Percentiles rank a stretch among this genome's conserved stretches.
Evolutionary conservation across 2,329 filamentous ascomycete genomes (phyloP).

Genomic region (Colletotrichum coccodes): DNA sequence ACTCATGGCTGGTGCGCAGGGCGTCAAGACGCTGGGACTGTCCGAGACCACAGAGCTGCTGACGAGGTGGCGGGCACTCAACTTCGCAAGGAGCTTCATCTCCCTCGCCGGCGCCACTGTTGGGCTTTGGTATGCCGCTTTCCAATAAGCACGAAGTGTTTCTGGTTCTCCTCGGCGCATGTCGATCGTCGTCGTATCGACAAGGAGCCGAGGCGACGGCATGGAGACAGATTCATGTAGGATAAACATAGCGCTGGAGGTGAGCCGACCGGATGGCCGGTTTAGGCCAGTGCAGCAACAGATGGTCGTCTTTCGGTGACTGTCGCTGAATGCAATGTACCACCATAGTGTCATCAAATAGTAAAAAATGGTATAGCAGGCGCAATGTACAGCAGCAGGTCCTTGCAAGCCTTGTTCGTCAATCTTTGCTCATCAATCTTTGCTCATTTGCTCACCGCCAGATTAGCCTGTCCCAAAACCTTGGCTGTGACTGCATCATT

Average conservation of each 20-base stretch:
- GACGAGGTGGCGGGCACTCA: constrained; percentile 31
- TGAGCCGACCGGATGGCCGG: neutral
- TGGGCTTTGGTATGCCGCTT: constrained; percentile 23
- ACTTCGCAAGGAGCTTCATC: constrained; percentile 23
- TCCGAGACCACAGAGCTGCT: constrained; percentile 26
- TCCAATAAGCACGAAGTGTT: neutral
- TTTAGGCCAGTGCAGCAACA: constrained; percentile 1
- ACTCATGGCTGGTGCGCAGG: constrained; percentile 38
- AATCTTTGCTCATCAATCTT: constrained; percentile 8
- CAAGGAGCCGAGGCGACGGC: constrained; percentile 1
- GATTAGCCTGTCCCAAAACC: constrained; percentile 10
- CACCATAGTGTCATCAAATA: neutral
- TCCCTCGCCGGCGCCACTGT: constrained; percentile 22
- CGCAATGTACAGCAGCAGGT: constrained; percentile 14
- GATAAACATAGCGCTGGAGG: constrained; percentile 11
- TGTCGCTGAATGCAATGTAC: neutral
- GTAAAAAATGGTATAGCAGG: constrained; percentile 5
- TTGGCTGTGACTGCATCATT: constrained; percentile 30
- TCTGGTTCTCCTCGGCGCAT: neutral
- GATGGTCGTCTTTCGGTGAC: neutral
- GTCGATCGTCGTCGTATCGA: constrained; percentile 6
- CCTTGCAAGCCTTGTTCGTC: constrained; percentile 19
- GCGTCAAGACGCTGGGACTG: constrained; percentile 13
- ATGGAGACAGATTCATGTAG: constrained; percentile 15
- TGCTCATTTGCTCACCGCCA: constrained; percentile 25